Base-by-base conservation (phyloP, 2,329 filamentous ascomycete species). In the Aspergillus uvarum region DNA sequence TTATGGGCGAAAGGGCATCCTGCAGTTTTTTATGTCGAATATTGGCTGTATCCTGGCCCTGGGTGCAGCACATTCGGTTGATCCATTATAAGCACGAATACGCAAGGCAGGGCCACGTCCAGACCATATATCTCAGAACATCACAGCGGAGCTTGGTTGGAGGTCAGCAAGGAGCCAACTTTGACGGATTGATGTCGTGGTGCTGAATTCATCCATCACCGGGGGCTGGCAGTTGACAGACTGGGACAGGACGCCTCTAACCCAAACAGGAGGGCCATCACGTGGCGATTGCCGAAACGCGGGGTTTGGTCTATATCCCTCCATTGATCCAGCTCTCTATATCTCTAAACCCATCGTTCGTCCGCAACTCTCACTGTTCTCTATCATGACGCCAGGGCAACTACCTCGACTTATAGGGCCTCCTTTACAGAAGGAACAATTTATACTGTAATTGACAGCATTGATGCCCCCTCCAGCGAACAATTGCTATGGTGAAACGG, bases 401-500 rank as follows among this genome's bases (percentile, higher is more conserved):
- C 16, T 16, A 7, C n/a, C 8, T 44, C n/a, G 2, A 5, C 4
- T 14, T 35, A 35, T 35, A 35, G 11, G 32, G 5, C 12, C 5
- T 44, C 4, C 38, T 44, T 44, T 8, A 3, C 5, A 44, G 5
- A 35, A 16, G 11, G 11, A 12, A 1, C 16, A 16, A 2, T 5
- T 1, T 19, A 44, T 44, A 8, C 38, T 44, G 38, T 7, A 7
- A 16, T 44, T 19, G 16, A 19, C 42, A 50, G 16, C 56, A 47
- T 44, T 47, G n/a, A 10, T 16, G 11, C 11, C 56, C 38, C 49
- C 21, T 31, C 7, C 47, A 29, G 14, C 44, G 24, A 47, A 22
- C 51, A 56, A 52, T 42, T 31, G 52, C 54, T 26, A 4, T n/a
- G 31, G 22, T 35, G 24, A 42, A 31, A 62, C 61, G 65, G 62